These are phyloP conservation scores for Pinus taeda DNA, from an alignment of 75 land plant species.

Conservation along the genomic window DNA sequence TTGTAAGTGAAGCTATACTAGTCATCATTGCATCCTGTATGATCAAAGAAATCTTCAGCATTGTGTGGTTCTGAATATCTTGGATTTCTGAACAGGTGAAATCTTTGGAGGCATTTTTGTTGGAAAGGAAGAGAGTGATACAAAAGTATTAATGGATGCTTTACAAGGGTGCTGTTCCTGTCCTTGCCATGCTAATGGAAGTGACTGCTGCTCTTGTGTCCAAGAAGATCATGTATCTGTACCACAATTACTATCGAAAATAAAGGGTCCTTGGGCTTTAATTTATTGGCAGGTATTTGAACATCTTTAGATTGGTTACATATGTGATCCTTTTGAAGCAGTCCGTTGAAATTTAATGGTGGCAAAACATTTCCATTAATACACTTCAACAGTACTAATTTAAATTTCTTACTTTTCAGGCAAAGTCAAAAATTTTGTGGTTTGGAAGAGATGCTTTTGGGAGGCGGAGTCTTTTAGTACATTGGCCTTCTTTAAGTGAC, in stretches of 20 bases:
- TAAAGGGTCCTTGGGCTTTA: conserved; percentile 93
- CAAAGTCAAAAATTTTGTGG: conserved; percentile 67
- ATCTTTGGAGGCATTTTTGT: conserved; percentile 84
- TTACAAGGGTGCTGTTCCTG: conserved; percentile 64
- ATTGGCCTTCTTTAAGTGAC: conserved; percentile 71
- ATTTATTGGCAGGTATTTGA: conserved; percentile 87
- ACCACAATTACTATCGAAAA: conserved; percentile 59
- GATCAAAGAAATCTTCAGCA: no score
- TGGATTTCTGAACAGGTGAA: conserved; percentile 56
- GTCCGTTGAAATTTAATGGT: background rate
- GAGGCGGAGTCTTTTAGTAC: conserved; percentile 89
- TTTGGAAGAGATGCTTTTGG: conserved; percentile 98
- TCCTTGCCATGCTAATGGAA: conserved; percentile 27
- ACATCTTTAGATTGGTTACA: conserved; percentile 1
- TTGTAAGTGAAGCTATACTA: no score
- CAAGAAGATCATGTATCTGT: conserved; percentile 21
- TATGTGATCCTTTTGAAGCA: background rate
- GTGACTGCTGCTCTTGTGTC: conserved; percentile 13
- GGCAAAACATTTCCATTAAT: background rate
- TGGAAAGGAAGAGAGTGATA: conserved; percentile 55
- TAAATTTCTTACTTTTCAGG: conserved; percentile 30
- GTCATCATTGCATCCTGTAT: no score
- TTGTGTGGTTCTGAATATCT: no score
- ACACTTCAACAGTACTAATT: background rate
- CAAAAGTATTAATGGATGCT: conserved; percentile 50